Percentiles rank a stretch among this genome's conserved stretches.
Conservation (phyloP, 768 basidiomycete genomes). For the Calocybe cyanea region DNA sequence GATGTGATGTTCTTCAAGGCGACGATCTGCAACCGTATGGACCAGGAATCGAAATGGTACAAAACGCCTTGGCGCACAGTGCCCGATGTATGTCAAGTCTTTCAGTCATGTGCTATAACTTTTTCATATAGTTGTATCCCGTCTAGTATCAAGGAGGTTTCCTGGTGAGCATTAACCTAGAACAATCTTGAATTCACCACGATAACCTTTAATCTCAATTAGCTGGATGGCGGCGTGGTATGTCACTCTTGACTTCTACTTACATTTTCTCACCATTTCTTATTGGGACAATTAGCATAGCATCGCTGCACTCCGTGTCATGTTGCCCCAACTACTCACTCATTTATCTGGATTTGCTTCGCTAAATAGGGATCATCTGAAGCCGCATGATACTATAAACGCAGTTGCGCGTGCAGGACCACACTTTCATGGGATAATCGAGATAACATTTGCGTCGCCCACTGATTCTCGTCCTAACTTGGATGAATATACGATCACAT, state of each 20-base stretch:
- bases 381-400: conserved; percentile 78
- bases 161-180: conserved; percentile 46
- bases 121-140: background rate
- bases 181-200: conserved; percentile 2
- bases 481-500: conserved; percentile 51
- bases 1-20: conserved; percentile 66
- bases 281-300: conserved; percentile 48
- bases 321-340: conserved; percentile 50
- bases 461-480: conserved; percentile 28
- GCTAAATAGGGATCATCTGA: conserved; percentile 66
- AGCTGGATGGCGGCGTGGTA: conserved; percentile 81
- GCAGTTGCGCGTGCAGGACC: conserved; percentile 48
- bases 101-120: background rate
- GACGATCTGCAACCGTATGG: conserved; percentile 47
- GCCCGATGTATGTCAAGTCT: conserved; percentile 57
- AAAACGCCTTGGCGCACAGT: conserved; percentile 81
- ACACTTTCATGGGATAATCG: conserved; percentile 52
- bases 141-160: conserved; percentile 77
- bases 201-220: conserved; percentile 6
- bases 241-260: conserved; percentile 17
- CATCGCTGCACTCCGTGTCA: conserved; percentile 55
- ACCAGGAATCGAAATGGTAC: conserved; percentile 68
- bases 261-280: background rate
- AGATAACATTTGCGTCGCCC: conserved; percentile 63
- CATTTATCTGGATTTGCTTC: conserved; percentile 63